These are phyloP conservation scores for Talinum fruticosum DNA, from an alignment of 148 eudicot genomes.

Conservation along the genomic window DNA sequence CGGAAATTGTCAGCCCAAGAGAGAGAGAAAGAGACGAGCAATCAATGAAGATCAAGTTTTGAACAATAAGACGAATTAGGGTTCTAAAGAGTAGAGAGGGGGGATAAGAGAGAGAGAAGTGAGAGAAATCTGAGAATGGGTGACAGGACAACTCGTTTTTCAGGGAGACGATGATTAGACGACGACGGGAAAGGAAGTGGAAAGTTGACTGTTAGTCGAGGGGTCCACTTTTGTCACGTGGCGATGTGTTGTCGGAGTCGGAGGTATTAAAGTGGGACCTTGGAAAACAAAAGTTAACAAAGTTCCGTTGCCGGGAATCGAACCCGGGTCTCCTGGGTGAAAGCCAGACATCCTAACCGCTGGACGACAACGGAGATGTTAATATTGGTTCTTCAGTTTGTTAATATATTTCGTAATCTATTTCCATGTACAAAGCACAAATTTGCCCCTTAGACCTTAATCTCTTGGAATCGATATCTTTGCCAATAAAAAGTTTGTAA, in stretches of 20 bases:
- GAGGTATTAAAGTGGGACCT: no score
- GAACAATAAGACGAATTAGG: conserved; percentile 3
- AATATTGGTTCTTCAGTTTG: no score
- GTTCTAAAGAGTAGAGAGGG: conserved; percentile 13
- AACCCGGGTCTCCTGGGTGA: conserved; percentile 85
- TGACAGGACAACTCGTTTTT: not conserved
- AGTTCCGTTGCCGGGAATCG: conserved; percentile 70
- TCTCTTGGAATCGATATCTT: no score
- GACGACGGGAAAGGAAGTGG: not conserved
- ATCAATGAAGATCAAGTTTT: not conserved
- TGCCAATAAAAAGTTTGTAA: no score
- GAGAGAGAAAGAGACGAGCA: not conserved
- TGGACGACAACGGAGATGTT: conserved; percentile 91
- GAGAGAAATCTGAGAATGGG: conserved; percentile 30
- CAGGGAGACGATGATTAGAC: not conserved
- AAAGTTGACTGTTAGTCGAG: conserved; percentile 19
- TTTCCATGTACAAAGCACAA: no score
- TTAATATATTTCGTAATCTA: no score
- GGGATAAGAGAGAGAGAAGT: not conserved
- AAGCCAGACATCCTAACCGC: conserved; percentile 90
- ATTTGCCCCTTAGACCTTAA: no score
- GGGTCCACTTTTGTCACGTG: conserved; percentile 8
- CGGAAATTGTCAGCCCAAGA: not conserved
- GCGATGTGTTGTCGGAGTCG: not conserved
- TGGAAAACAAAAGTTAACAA: not conserved